Evolutionary conservation across 2,329 filamentous ascomycete species (phyloP).

Genomic region (Alternaria burnsii): DNA sequence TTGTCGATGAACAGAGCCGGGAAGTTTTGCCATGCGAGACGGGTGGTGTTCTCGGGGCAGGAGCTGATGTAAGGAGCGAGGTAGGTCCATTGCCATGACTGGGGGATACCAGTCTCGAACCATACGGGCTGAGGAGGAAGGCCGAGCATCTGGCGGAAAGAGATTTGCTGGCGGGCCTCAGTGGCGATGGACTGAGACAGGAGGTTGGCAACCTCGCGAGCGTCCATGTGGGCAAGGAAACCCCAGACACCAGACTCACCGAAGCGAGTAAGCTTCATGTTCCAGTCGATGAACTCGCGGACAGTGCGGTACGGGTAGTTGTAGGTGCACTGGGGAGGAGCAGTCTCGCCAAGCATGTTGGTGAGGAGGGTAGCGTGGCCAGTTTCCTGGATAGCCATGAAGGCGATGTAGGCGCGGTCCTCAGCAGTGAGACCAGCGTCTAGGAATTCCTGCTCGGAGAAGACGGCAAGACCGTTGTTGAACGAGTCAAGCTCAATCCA

Average conservation of each 20-base stretch:
- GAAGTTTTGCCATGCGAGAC: slow-evolving; percentile 86
- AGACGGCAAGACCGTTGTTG: slow-evolving; percentile 75
- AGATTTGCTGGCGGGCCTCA: slow-evolving; percentile 83
- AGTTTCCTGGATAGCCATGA: slow-evolving; percentile 80
- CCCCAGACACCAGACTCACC: slow-evolving; percentile 83
- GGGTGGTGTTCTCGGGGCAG: slow-evolving; percentile 76
- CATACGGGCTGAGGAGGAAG: slow-evolving; percentile 83
- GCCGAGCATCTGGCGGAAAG: slow-evolving; percentile 83
- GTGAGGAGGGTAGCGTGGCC: slow-evolving; percentile 79
- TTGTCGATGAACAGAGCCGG: slow-evolving; percentile 75
- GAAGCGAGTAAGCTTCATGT: slow-evolving; percentile 83
- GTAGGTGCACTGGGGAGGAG: slow-evolving; percentile 80
- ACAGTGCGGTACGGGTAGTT: slow-evolving; percentile 81
- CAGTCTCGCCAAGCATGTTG: slow-evolving; percentile 77
- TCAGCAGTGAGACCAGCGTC: slow-evolving; percentile 72
- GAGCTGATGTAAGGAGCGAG: slow-evolving; percentile 82
- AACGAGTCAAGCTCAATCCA: slow-evolving; percentile 88
- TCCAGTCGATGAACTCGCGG: slow-evolving; percentile 82
- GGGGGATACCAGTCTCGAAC: slow-evolving; percentile 81
- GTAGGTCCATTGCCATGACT: slow-evolving; percentile 85
- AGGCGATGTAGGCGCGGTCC: slow-evolving; percentile 74
- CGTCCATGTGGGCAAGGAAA: slow-evolving; percentile 80
- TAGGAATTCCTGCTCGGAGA: slow-evolving; percentile 73
- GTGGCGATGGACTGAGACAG: slow-evolving; percentile 79
- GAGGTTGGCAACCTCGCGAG: slow-evolving; percentile 75